phyloP scores from a whole-genome alignment of 2,329 filamentous ascomycete genomes.

The Colletotrichum sp. region DNA sequence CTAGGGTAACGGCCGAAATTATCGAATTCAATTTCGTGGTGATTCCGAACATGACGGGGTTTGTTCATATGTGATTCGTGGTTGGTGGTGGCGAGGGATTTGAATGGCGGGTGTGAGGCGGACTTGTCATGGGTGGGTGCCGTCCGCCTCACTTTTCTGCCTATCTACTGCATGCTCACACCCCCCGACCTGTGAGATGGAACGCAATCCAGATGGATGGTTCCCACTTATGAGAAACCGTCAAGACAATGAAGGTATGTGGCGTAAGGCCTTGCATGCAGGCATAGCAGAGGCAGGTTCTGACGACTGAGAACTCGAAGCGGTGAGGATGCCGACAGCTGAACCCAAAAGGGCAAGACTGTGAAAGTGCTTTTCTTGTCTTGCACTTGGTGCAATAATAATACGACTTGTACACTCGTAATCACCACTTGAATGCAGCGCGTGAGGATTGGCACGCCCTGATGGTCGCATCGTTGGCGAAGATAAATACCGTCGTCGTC shows the following conservation, averaged over 20 bases:
- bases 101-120: constrained; percentile 11
- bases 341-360: constrained; percentile 11
- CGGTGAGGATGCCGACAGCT: constrained; percentile 17
- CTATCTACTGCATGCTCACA: constrained; percentile 20
- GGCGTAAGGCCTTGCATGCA: constrained; percentile 19
- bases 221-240: constrained; percentile 3
- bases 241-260: constrained; percentile 11
- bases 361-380: constrained; percentile 10
- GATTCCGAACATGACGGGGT: not conserved
- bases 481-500: constrained; percentile 21
- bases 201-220: constrained; percentile 4
- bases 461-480: not conserved
- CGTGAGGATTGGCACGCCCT: constrained; percentile 4
- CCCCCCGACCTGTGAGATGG: constrained; percentile 6
- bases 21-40: not conserved
- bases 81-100: not conserved
- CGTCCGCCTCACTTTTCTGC: constrained; percentile 23
- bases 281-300: constrained; percentile 7
- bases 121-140: constrained; percentile 9
- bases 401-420: constrained; percentile 8
- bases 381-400: constrained; percentile 14
- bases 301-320: constrained; percentile 12
- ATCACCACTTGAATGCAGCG: not conserved
- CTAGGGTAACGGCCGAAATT: not conserved
- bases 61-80: not conserved